Evolutionary conservation across 352 stramenopile genomes (phyloP), one percentile per base, ranked within the genome.

Genomic region (Phytophthora lateralis): DNA sequence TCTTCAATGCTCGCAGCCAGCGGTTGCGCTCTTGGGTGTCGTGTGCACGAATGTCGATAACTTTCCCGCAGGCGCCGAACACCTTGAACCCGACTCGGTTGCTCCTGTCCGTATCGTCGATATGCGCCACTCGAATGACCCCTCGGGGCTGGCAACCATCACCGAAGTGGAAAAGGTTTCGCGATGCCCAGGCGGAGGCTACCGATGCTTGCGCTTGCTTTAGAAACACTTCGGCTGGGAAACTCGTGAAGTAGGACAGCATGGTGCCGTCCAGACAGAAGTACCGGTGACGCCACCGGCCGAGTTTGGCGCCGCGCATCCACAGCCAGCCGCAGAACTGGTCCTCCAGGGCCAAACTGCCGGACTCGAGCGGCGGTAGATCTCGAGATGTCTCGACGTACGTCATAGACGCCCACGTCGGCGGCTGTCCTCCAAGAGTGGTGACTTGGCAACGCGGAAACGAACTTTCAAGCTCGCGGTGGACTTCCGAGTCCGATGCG

Each of bases 301-400:
- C 76, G 18, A 91, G 64, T 32, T 76, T 70, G 26, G 63, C 59
- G 27, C 75, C 76, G 6, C 81, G 80, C 82, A 93, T 93, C 84
- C 84, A 93, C 5, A 93, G 73, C 84, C 84, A 93, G 6, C 84
- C 84, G 41, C 74, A 90, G 63, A 91, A 90, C 44, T 90, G 81
- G 45, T 88, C 77, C 29, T 90, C 78, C n/a, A 91, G 54, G 10
- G 75, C 51, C 14, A 85, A 66, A 37, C 29, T 67, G 12, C 69
- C 65, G 0, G 72, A 75, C 38, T 87, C 79, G 15, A 86, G 66
- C 20, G 70, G 75, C 17, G 71, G 61, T 11, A 88, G 50, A 20
- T 80, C 74, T 10, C 69, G 65, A 7, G 62, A 66, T 11, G 67
- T 66, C 26, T 75, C 63, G 21, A 63, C 58, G 17, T 47, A 78